phyloP scores from a whole-genome alignment of 305 asterid species.

The Fraxinus baroniana region DNA sequence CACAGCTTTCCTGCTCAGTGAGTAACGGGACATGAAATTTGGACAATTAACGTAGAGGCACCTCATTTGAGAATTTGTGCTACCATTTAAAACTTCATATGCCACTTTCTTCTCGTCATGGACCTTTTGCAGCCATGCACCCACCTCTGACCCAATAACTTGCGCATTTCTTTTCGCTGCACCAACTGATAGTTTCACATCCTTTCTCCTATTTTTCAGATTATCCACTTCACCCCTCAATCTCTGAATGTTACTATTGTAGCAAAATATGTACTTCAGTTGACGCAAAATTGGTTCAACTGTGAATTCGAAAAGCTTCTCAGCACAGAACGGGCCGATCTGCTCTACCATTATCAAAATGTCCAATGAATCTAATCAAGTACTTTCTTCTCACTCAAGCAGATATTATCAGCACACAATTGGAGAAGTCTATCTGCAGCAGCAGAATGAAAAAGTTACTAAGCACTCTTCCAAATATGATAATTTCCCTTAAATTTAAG shows the following conservation, averaged over 20 bases:
- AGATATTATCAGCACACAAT: not conserved
- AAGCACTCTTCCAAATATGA: not conserved
- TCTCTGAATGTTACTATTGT: not conserved
- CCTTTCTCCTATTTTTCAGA: not conserved
- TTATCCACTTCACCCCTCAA: not conserved
- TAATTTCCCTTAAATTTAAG: not conserved
- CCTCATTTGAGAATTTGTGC: not conserved
- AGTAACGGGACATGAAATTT: not conserved
- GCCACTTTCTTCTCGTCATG: not conserved
- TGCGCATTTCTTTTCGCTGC: not conserved
- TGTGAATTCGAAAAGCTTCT: not conserved
- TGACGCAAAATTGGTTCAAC: not conserved
- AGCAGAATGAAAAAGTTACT: not conserved
- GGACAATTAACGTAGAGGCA: not conserved
- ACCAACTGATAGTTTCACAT: not conserved
- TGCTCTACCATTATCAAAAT: not conserved
- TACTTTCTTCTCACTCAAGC: not conserved
- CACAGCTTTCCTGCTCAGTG: constrained; percentile 15
- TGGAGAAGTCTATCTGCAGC: not conserved
- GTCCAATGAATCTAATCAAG: not conserved
- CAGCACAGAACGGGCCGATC: not conserved
- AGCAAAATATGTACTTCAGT: not conserved
- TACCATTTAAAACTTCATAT: not conserved
- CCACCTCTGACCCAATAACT: not conserved
- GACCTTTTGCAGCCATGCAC: not conserved